Base-by-base conservation (phyloP, 2,329 filamentous ascomycete species). In the Sporothrix euskadiensis region DNA sequence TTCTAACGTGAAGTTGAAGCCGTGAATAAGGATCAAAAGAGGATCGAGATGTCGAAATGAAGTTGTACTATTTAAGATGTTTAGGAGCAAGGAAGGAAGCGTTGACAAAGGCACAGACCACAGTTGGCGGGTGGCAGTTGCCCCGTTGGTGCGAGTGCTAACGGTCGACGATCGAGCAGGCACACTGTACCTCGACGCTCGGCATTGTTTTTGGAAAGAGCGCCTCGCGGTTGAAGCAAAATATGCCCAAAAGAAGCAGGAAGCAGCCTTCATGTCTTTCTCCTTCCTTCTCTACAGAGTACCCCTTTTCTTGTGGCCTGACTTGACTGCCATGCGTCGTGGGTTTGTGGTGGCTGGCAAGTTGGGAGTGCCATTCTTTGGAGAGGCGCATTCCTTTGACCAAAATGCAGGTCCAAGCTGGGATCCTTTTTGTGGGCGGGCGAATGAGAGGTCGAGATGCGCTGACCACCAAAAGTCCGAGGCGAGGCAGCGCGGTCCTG, bases 371-470 rank as follows among this genome's bases (percentile, higher is more conserved):
- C 52, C 12, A 56, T 56, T 56, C 52, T 8, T 26, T 56, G 26
- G 22, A 56, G 52, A 56, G 52, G 52, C 52, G 52, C 52, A 19
- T 35, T n/a, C 19, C 35, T 35, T 8, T 35, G 5, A 35, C 35
- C 35, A 49, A 22, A 26, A 49, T 68, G 41, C 63, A 68, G 30
- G 44, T 35, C 14, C 22, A 26, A 44, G 26, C 52, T 56, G n/a
- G 14, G n/a, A 56, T 30, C 57, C 16, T 61, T 61, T 14, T 35
- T 35, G 35, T 35, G 47, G 16, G 19, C 12, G 39, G 14, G 39
- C n/a, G 39, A 66, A 47, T 66, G 61, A 66, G 61, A 39, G 61
- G 61, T 14, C 39, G 39, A 44, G 61, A 66, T 39, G 39, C 39
- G 57, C 32, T 61, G 30, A 39, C 7, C 32, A 16, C 52, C 52